Base-by-base conservation (phyloP, 139 green algal species). In the Tetraselmis chui region DNA sequence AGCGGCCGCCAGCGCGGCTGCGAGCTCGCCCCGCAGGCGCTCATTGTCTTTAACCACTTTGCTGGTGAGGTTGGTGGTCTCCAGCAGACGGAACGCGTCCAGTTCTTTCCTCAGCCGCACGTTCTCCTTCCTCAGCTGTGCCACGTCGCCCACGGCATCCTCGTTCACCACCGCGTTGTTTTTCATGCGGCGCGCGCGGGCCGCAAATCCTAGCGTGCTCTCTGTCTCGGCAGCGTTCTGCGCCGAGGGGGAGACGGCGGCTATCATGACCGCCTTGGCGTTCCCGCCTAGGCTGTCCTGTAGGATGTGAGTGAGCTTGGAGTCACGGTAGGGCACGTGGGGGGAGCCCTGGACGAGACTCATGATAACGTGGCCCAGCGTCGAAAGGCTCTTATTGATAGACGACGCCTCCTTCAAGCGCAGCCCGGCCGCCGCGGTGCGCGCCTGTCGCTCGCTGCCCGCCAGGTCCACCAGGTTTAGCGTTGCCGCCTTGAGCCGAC, bases 381-480 rank as follows among this genome's bases (percentile, higher is more conserved):
- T 82, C 31, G 76, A 86, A 28, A 92, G 84, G 59, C 77, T 88
- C 78, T 85, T 89, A 87, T 94, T 94, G 83, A 94, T 94, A 59
- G 81, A 83, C 59, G 84, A 83, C 5, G 92, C 89, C 87, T 95
- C 92, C 76, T 85, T 88, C 5, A 93, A 88, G 1, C 86, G 81
- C 67, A 83, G 81, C 2, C 85, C 91, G 79, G 81, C 59, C 28
- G 84, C 76, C 1, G 89, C 89, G 1, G 78, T 78, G 2, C 45
- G 58, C 84, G 90, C 91, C 59, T 87, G 82, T 24, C 80, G 80
- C 79, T 90, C 88, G 79, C 86, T 90, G 29, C 92, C 92, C 31
- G 91, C 91, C 2, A 95, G 83, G 78, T 95, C 92, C 0, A 95
- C 91, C 29, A 90, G 81, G 80, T 88, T 85, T 0, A 91, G 84